These are phyloP conservation scores for Calcarisporium arbuscula DNA, from an alignment of 2,329 filamentous ascomycete genomes.

Conservation along the genomic window DNA sequence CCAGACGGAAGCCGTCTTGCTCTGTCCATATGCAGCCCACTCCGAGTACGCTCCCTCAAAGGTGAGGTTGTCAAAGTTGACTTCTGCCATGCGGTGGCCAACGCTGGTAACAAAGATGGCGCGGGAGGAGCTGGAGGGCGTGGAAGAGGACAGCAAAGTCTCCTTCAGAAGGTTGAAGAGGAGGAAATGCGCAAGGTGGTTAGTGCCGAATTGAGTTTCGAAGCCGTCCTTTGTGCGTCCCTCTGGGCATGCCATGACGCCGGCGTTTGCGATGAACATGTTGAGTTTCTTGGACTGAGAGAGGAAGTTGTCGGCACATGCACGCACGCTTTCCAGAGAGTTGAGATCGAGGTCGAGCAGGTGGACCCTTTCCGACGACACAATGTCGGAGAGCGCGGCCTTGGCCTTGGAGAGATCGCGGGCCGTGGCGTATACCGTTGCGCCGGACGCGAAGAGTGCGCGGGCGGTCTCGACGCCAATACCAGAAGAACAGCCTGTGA, in stretches of 20 bases:
- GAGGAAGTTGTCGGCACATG: slow-evolving; percentile 13
- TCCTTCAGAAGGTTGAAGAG: slow-evolving; percentile 31
- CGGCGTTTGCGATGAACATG: slow-evolving; percentile 16
- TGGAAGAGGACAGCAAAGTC: slow-evolving; percentile 5
- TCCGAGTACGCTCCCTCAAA: slow-evolving; percentile 2
- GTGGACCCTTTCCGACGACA: slow-evolving; percentile 8
- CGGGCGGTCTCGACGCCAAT: slow-evolving; percentile 36
- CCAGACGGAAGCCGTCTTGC: slow-evolving; percentile 32
- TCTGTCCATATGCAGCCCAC: slow-evolving; percentile 30
- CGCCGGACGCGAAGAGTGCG: slow-evolving; percentile 32
- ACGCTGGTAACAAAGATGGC: slow-evolving; percentile 6
- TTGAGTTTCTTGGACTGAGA: slow-evolving; percentile 11
- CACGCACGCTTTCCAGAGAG: slow-evolving; percentile 16
- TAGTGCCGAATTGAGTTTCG: slow-evolving; percentile 42
- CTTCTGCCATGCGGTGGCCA: slow-evolving; percentile 25
- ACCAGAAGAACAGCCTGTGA: slow-evolving; percentile 36
- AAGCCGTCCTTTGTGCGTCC: slow-evolving; percentile 14
- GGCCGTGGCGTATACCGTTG: slow-evolving; percentile 13
- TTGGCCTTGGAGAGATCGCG: slow-evolving; percentile 14
- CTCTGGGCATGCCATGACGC: slow-evolving; percentile 11
- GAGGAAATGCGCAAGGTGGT: slow-evolving; percentile 49
- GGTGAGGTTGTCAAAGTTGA: slow-evolving; percentile 32
- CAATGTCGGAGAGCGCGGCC: slow-evolving; percentile 5
- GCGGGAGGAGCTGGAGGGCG: slow-evolving; percentile 3
- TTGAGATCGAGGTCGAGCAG: slow-evolving; percentile 17